Percentiles rank a stretch among this genome's conserved stretches.
phyloP scores from a whole-genome alignment of 2,329 filamentous ascomycete genomes.

The Fusarium agapanthi region DNA sequence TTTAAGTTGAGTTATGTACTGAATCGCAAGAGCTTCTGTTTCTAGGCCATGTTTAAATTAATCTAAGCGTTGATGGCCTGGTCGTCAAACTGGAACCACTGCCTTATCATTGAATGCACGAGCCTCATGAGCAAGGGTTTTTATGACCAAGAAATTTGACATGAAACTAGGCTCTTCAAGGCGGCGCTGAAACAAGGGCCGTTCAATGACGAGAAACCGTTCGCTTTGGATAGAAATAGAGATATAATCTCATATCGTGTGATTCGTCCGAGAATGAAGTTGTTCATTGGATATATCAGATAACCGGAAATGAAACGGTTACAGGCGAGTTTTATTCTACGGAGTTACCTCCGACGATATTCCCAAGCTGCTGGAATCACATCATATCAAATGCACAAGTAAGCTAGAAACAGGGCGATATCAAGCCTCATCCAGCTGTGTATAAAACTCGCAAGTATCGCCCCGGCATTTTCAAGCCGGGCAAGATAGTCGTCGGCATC shows the following conservation, averaged over 20 bases:
- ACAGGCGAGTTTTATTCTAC: background rate
- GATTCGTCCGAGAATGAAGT: background rate
- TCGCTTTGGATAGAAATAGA: background rate
- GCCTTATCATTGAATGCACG: constrained; percentile 37
- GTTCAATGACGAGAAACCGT: background rate
- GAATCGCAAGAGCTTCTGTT: constrained; percentile 7
- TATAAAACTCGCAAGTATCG: background rate
- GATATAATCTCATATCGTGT: background rate
- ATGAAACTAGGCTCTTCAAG: constrained; percentile 8
- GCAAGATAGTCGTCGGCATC: background rate
- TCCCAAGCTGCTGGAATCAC: background rate
- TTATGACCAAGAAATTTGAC: constrained; percentile 17
- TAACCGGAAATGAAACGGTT: background rate
- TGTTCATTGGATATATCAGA: background rate
- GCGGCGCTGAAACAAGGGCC: constrained; percentile 32
- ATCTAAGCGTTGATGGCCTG: background rate
- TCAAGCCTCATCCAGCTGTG: constrained; percentile 2
- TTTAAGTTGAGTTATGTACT: background rate
- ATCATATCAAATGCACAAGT: background rate
- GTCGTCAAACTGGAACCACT: constrained; percentile 15
- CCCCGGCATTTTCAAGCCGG: background rate
- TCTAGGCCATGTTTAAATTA: background rate
- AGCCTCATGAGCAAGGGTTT: constrained; percentile 14
- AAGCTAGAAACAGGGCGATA: background rate
- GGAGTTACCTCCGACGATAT: background rate